Conservation (phyloP, 2,329 filamentous ascomycete genomes). For the Sporothrix luriei region DNA sequence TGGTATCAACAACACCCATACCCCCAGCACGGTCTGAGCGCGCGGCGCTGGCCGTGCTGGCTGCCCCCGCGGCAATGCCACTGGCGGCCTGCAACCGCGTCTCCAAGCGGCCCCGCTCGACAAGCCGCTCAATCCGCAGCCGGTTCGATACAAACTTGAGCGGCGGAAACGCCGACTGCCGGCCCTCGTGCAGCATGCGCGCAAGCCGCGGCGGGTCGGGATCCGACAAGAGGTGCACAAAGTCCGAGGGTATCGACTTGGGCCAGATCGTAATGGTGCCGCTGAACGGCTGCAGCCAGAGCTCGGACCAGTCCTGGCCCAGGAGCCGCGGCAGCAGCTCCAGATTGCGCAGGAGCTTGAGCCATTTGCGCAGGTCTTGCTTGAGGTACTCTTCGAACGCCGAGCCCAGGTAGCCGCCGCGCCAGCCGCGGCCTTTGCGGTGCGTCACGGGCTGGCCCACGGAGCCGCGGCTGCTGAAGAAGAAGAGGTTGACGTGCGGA, state of each 20-base stretch:
- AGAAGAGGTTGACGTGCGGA: constrained; percentile 97
- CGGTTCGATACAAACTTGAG: constrained; percentile 88
- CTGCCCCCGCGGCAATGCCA: not conserved
- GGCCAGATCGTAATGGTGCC: constrained; percentile 98
- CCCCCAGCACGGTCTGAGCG: not conserved
- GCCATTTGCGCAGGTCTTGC: constrained; percentile 95
- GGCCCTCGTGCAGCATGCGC: constrained; percentile 86
- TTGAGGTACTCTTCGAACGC: constrained; percentile 95
- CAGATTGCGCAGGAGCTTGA: constrained; percentile 88
- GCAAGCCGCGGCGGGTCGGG: constrained; percentile 74
- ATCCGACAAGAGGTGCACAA: constrained; percentile 82
- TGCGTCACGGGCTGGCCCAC: constrained; percentile 94
- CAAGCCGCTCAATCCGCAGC: constrained; percentile 74
- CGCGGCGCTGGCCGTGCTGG: not conserved
- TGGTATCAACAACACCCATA: not conserved
- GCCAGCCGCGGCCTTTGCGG: constrained; percentile 89
- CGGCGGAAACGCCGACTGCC: constrained; percentile 87
- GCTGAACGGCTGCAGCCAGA: constrained; percentile 93
- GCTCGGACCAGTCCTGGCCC: constrained; percentile 94
- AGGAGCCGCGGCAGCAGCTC: constrained; percentile 87
- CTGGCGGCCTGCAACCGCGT: not conserved
- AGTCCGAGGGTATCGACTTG: constrained; percentile 75
- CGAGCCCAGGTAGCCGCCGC: constrained; percentile 89
- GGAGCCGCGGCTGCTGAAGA: constrained; percentile 90
- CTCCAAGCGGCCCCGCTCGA: constrained; percentile 61